phyloP scores from a whole-genome alignment of 2,329 filamentous ascomycete genomes.

The Orbilia blumenaviensis region DNA sequence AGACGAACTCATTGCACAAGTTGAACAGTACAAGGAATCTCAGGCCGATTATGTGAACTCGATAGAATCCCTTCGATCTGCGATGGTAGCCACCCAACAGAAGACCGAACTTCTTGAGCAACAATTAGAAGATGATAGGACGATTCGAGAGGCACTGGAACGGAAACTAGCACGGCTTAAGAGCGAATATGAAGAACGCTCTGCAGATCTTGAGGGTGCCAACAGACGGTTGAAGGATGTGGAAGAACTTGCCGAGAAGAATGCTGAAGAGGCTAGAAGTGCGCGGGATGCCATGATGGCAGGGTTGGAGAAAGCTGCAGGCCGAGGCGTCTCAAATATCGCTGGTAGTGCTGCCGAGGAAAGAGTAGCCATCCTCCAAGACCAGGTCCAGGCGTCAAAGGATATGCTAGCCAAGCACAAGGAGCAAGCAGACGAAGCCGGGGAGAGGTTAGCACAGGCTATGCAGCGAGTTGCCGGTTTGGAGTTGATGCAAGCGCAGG shows the following conservation, averaged over 20 bases:
- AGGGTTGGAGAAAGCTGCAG: conserved; percentile 78
- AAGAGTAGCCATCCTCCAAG: conserved; percentile 77
- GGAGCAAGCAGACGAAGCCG: conserved; percentile 82
- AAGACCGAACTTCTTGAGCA: conserved; percentile 80
- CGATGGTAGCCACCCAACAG: conserved; percentile 79
- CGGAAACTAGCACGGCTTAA: conserved; percentile 78
- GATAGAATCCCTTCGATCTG: conserved; percentile 78
- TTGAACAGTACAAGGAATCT: conserved; percentile 73
- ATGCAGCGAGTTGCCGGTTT: conserved; percentile 97
- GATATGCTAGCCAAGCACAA: conserved; percentile 86
- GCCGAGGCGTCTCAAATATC: conserved; percentile 61
- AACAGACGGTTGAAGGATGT: conserved; percentile 81
- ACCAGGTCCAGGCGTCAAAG: conserved; percentile 81
- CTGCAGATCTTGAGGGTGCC: conserved; percentile 77
- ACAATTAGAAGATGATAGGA: conserved; percentile 83
- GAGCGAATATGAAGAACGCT: conserved; percentile 81
- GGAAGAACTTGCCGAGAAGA: conserved; percentile 85
- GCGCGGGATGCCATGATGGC: conserved; percentile 84
- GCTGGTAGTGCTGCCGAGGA: conserved; percentile 68
- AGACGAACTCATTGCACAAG: conserved; percentile 75
- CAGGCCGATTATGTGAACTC: conserved; percentile 75
- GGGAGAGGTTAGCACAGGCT: conserved; percentile 87
- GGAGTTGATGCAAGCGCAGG: conserved; percentile 96
- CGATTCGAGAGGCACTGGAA: conserved; percentile 78
- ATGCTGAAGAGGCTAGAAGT: conserved; percentile 84